These are phyloP conservation scores for Blastobotrys proliferans DNA, from an alignment of 1,139 yeast species.

Conservation along the genomic window DNA sequence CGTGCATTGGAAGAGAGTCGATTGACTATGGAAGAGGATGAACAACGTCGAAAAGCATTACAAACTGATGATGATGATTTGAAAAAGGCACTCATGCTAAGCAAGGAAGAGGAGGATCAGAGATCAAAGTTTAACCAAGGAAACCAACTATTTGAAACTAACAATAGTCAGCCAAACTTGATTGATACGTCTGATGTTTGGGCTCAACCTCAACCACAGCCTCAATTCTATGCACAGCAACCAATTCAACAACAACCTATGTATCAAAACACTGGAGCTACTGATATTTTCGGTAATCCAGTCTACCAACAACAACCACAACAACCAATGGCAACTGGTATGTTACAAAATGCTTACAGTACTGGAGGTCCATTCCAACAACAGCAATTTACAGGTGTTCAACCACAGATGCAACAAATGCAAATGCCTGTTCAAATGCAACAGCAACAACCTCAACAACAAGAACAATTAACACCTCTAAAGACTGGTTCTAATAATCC, in stretches of 20 bases:
- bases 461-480: too few species aligned
- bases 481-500: slow-evolving; percentile 95
- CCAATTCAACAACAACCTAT: slow-evolving; percentile 16
- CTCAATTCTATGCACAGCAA: slow-evolving; percentile 24
- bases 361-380: slow-evolving; percentile 31
- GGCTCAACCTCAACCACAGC: slow-evolving; percentile 20
- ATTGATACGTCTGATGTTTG: slow-evolving; percentile 23
- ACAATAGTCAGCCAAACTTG: slow-evolving; percentile 30
- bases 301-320: slow-evolving; percentile 39
- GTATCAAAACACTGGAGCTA: slow-evolving; percentile 18
- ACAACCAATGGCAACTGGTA: slow-evolving; percentile 52
- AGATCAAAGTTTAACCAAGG: slow-evolving; percentile 32
- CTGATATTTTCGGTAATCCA: slow-evolving; percentile 78
- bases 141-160: slow-evolving; percentile 18
- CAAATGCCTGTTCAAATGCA: slow-evolving; percentile 35
- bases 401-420: slow-evolving; percentile 30
- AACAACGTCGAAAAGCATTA: slow-evolving; percentile 45
- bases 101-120: slow-evolving; percentile 76
- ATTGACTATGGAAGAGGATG: slow-evolving; percentile 85
- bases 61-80: slow-evolving; percentile 70
- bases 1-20: slow-evolving; percentile 79
- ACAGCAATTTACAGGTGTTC: slow-evolving; percentile 25
- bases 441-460: slow-evolving; percentile 35
- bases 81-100: slow-evolving; percentile 74
- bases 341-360: slow-evolving; percentile 41